Evolutionary conservation across 139 green algal species (phyloP), one percentile per base, ranked within the genome.

Genomic region (Coccomyxa sp.): DNA sequence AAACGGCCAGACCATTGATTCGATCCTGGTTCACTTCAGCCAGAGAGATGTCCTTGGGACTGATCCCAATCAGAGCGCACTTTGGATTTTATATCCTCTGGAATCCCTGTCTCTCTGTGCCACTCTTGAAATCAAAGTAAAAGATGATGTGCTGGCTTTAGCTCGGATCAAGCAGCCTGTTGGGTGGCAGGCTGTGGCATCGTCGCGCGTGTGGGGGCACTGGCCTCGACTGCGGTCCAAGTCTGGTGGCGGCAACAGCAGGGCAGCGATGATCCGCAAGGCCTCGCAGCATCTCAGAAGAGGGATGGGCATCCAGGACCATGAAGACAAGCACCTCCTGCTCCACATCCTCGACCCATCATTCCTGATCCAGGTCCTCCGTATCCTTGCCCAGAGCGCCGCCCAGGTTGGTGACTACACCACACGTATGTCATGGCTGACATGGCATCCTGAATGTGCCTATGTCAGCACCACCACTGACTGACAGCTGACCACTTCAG

Each of bases 221-320:
- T 51, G 25, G 17, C 79, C 66, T 28, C 78, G 81, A 31, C 30
- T 45, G 0, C 30, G 71, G 17, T 68, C 81, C 21, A 76, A 45
- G 75, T 80, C 71, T 28, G 25, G 0, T 16, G 74, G 38, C 81
- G 57, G 17, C 81, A 84, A 17, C 78, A 84, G 23, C 71, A 68
- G 18, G 81, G 75, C 27, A 51, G 76, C 38, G 25, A 57, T 27
- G 66, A 79, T 0, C 23, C 27, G 27, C 17, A 84, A 25, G 58
- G 31, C 67, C 28, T 67, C 21, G 76, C 81, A 21, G 1, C 59
- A 51, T 16, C 31, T 12, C n/a, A n/a, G 14, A 21, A 79, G 81
- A 79, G 66, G 45, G 81, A 67, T 38, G 79, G 81, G 81, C 81
- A 67, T 32, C 81, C 81, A 21, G 31, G 75, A 30, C 75, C 27